These are phyloP conservation scores for Sporobolomyces pararoseus DNA, from an alignment of 768 basidiomycete genomes.

Conservation along the genomic window DNA sequence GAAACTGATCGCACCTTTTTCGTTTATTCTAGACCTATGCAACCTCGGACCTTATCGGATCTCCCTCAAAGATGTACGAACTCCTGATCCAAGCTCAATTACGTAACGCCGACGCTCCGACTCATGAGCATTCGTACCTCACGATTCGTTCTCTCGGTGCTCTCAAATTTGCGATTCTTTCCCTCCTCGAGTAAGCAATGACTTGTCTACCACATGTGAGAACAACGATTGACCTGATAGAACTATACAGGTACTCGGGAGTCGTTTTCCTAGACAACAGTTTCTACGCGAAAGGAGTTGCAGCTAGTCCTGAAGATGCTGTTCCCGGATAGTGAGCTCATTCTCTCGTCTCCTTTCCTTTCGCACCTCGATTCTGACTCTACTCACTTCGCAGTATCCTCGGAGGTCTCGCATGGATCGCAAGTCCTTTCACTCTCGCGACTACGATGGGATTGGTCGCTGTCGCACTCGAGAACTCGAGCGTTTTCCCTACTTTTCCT, in stretches of 20 bases:
- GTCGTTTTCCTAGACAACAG: constrained; percentile 20
- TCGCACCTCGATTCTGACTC: no score
- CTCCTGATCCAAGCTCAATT: constrained; percentile 55
- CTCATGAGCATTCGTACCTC: constrained; percentile 57
- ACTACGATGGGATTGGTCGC: constrained; percentile 49
- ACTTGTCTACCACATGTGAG: no score
- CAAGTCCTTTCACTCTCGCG: constrained; percentile 55
- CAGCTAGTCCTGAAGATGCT: constrained; percentile 46
- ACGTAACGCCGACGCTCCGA: constrained; percentile 56
- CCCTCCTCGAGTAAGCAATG: constrained; percentile 17
- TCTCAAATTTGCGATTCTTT: constrained; percentile 25
- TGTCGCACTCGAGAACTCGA: constrained; percentile 23
- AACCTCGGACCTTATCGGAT: constrained; percentile 52
- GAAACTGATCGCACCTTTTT: no score
- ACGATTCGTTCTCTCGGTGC: constrained; percentile 58
- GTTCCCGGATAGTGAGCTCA: constrained; percentile 19
- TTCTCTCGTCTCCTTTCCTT: no score
- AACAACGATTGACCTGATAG: no score
- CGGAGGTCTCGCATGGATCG: constrained; percentile 4
- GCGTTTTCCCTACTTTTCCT: constrained; percentile 33
- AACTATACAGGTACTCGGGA: no score
- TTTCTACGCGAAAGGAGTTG: constrained; percentile 50
- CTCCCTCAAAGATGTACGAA: constrained; percentile 53
- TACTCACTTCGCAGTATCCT: no score
- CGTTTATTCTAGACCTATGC: constrained; percentile 41